Evolutionary conservation across 2,329 filamentous ascomycete genomes (phyloP), one percentile per base, ranked within the genome.

Genomic region (Penicillium sp.): DNA sequence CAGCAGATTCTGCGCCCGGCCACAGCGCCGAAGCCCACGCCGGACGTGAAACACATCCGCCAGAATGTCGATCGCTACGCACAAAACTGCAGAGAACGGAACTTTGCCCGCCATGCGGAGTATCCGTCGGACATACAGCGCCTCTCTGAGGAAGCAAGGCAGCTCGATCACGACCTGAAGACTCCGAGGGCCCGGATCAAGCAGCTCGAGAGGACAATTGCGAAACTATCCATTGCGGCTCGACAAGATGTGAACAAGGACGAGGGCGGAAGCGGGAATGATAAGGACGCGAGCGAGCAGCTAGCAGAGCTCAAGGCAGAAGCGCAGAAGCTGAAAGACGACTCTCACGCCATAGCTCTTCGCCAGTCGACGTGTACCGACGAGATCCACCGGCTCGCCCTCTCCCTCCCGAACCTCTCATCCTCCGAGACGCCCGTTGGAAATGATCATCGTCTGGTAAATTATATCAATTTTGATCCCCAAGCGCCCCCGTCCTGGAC

Each of bases 31-130:
- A 91, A 87, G 62, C 80, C 87, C 17, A 78, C 78, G 32, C 77
- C 94, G 51, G 86, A 96, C 70, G 77, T 94, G 61, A 91, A 87
- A 64, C 84, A 93, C 69, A 95, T 98, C 63, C 89, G 90, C 42
- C 79, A 88, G 59, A 86, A 94, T 66, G 80, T 86, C 11, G 79
- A 83, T 10, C 76, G 94, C 11, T 86, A 96, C 72, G 78, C 85
- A 54, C 75, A 84, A 51, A 97, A 94, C 60, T 94, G 87, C 67
- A 63, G 84, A 44, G 83, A 89, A 52, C 82, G 93, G 53, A 96
- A 96, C 64, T 96, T 96, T 69, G 74, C 64, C 10, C 63, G 68
- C 0, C 74, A 77, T 39, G 67, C 72, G 9, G 65, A 70, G 10
- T 70, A 76, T 34, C 73, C 79, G 2, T 74, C 69, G 57, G 67